Base-by-base conservation (phyloP, 2,329 filamentous ascomycete species). In the Diaporthe sp. region DNA sequence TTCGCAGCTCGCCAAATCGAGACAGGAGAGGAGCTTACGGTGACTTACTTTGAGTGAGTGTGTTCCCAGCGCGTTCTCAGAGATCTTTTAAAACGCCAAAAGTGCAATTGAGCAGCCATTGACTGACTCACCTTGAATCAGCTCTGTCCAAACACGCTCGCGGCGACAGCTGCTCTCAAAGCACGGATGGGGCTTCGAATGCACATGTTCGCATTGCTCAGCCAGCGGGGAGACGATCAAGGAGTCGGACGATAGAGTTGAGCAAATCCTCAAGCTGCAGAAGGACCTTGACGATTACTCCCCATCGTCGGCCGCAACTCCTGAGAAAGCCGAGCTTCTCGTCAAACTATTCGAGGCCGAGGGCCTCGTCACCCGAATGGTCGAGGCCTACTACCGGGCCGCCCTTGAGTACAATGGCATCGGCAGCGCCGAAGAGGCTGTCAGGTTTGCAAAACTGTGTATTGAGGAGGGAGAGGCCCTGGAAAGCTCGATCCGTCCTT, bases 1-100 rank as follows among this genome's bases (percentile, higher is more conserved):
- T 81, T 83, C 39, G 84, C 85, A 2, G 83, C 84, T 0, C 78
- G 82, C 22, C 82, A 84, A 39, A 84, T 87, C 37, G 71, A 79
- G 13, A 79, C 80, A 2, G 85, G 84, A 1, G 86, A 87, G 76
- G 85, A 87, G 77, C 81, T 87, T 8, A 86, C 84, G 7, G 81
- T 86, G 34, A 82, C 83, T n/a, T 86, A 86, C 78, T 83, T 82
- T n/a, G 83, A 84, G 83, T 83, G 79, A 49, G 79, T 75, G 3
- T 17, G 39, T 19, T 9, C 12, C 31, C 12, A 12, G 10, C 17
- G 28, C 8, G 8, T 25, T 12, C 7, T 31, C 44, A 15, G 17
- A 10, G 4, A 25, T 12, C 17, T 34, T 49, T 17, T 49, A 44
- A 13, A 39, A 39, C 37, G 12, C 10, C 71, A 62, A 77, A 4